A percentile compares a stretch with the other conserved stretches of the same genome.
phyloP scores from a whole-genome alignment of 768 basidiomycete species.

The Collybiopsis luxurians region DNA sequence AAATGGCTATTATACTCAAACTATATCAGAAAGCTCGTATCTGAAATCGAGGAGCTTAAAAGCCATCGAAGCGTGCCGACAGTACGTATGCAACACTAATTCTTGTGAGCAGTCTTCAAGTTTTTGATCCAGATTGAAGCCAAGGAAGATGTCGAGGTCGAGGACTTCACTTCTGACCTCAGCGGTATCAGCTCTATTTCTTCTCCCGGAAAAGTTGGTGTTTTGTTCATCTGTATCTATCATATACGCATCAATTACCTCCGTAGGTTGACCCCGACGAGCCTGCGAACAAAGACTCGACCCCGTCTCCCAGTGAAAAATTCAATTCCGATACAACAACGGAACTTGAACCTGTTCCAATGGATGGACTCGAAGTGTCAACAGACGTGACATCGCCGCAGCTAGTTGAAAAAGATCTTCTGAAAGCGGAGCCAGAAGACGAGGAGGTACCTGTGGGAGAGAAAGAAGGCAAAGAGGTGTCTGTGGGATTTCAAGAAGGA shows the following conservation, averaged over 20 bases:
- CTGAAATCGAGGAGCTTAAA: slow-evolving; percentile 3
- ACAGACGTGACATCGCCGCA: neutral
- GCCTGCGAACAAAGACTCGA: neutral
- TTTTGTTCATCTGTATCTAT: too few species aligned
- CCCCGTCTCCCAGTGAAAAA: neutral
- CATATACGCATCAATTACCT: neutral
- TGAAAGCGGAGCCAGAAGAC: neutral
- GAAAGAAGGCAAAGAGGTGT: too few species aligned
- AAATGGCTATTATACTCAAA: neutral
- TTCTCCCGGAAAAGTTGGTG: neutral
- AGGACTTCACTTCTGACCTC: neutral
- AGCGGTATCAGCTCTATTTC: neutral
- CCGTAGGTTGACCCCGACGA: neutral
- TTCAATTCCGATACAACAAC: neutral
- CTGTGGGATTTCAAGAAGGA: too few species aligned
- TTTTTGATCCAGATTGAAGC: neutral
- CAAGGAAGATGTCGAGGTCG: neutral
- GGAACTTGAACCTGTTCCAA: neutral
- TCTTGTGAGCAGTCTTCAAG: neutral
- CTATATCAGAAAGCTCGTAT: neutral
- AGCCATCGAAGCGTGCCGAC: neutral
- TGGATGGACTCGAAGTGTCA: neutral
- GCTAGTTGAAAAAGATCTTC: neutral
- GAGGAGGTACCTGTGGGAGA: neutral
- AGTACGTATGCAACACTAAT: neutral